Base-by-base conservation (phyloP, 73 alveolate genomes). In the Blepharisma stoltei region DNA sequence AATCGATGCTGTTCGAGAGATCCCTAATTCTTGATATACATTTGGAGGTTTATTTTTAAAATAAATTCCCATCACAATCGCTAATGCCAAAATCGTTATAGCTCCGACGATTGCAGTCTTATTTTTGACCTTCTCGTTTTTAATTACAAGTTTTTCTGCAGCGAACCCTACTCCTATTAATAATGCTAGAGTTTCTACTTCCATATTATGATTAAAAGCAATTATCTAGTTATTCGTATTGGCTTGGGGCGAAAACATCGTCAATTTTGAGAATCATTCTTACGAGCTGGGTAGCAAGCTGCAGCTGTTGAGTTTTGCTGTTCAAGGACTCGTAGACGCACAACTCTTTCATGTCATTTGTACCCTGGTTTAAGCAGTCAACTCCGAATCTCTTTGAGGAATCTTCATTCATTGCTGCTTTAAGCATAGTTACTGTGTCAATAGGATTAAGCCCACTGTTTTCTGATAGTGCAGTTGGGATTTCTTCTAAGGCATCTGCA, bases 251-350 rank as follows among this genome's bases (percentile, higher is more conserved):
- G 78, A 97, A 93, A 70, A 95, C 97, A 84, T 97, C 99, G 83
- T 97, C 99, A 70, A 97, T 97, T 86, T 97, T 97, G 60, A 97
- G 88, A 85, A 97, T 97, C 99, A 97, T 97, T 88, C 95, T 97
- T 44, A 95, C 98, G 41, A 95, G 99, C 89, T 97, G 95, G 8
- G 97, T 95, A n/a, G 99, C 98, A 41, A 95, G 86, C 85, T 93
- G 94, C 37, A 93, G 65, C 81, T 95, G 91, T 73, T 89, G 81
- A 52, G 76, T 83, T 89, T 91, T 94, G 23, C 93, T 80, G 46
- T 79, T 76, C 55, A 82, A 91, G 14, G 94, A 81, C 83, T 97
- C 99, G 68, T 86, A 92, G 69, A 97, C 92, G 71, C 95, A 94
- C 85, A 91, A 95, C 77, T 87, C 95, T 83, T 86, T 84, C 99